Evolutionary conservation across 2,329 filamentous ascomycete genomes (phyloP).

Genomic region (Aspergillus costaricaensis): DNA sequence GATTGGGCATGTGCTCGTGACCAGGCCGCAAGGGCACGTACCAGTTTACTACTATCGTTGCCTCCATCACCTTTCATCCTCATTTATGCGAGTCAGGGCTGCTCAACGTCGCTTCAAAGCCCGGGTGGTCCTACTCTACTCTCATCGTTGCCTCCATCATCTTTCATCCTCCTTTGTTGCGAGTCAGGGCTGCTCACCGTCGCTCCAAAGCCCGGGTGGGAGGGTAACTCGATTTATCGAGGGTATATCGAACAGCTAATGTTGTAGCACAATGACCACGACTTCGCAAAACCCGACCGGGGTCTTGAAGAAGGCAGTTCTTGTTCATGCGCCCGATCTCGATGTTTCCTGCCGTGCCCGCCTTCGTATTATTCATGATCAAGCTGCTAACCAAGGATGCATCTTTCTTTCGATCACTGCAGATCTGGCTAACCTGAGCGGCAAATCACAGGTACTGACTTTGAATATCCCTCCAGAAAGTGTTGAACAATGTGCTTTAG

Average conservation of each 20-base stretch:
- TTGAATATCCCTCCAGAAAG: constrained; percentile 20
- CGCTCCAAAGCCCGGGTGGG: constrained; percentile 27
- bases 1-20: constrained; percentile 22
- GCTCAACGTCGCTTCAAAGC: constrained; percentile 23
- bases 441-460: constrained; percentile 20
- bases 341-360: constrained; percentile 16
- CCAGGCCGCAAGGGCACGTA: constrained; percentile 21
- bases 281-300: constrained; percentile 14
- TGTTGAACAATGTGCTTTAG: constrained; percentile 19
- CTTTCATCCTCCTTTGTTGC: constrained; percentile 11
- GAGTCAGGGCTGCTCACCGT: constrained; percentile 27
- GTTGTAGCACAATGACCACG: constrained; percentile 18
- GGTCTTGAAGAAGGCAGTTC: constrained; percentile 20
- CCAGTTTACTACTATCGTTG: constrained; percentile 15
- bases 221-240: constrained; percentile 26
- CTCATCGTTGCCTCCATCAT: constrained; percentile 11
- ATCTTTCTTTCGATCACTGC: constrained; percentile 21
- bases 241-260: constrained; percentile 16
- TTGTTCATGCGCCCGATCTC: constrained; percentile 18
- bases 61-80: constrained; percentile 10
- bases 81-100: constrained; percentile 25
- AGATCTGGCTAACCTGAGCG: constrained; percentile 20
- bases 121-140: constrained; percentile 21
- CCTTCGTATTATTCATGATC: constrained; percentile 23
- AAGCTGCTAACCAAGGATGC: constrained; percentile 21